A percentile compares a stretch with the other conserved stretches of the same genome.
These are phyloP conservation scores for Aspergillus olivimuriae DNA, from an alignment of 495 filamentous ascomycete genomes.

Conservation along the genomic window DNA sequence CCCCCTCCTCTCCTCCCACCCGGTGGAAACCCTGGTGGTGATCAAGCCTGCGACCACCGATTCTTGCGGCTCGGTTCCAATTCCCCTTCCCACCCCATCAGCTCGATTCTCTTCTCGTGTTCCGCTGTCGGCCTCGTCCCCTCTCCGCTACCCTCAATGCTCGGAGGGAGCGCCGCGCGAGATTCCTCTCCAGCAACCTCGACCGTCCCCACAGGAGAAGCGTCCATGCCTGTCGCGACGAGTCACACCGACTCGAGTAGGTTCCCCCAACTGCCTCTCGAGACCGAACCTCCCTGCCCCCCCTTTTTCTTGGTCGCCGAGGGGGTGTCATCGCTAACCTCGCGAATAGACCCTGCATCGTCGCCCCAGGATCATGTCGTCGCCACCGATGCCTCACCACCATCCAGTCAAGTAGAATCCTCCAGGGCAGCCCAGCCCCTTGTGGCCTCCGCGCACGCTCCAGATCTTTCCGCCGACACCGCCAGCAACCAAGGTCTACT, in stretches of 20 bases:
- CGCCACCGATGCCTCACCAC: slow-evolving; percentile 21
- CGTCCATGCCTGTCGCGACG: slow-evolving; percentile 32
- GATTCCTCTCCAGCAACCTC: slow-evolving; percentile 27
- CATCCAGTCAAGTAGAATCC: slow-evolving; percentile 20
- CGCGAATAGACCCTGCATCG: slow-evolving; percentile 24
- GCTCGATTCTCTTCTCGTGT: neutral
- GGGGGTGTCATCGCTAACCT: slow-evolving; percentile 14
- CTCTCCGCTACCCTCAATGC: slow-evolving; percentile 29
- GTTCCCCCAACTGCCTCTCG: slow-evolving; percentile 1
- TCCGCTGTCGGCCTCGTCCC: slow-evolving; percentile 9
- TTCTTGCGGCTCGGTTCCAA: neutral
- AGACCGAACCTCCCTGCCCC: neutral
- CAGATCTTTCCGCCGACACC: slow-evolving; percentile 16
- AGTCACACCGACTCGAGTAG: slow-evolving; percentile 17
- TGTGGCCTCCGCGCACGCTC: slow-evolving; percentile 11
- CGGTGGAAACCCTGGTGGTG: slow-evolving; percentile 21
- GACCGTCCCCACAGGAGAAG: slow-evolving; percentile 24
- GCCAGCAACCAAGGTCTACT: slow-evolving; percentile 53
- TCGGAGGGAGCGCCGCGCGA: slow-evolving; percentile 33
- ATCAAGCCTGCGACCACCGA: slow-evolving; percentile 6
- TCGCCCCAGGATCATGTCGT: slow-evolving; percentile 21
- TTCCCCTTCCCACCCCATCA: neutral
- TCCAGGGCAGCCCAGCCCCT: slow-evolving; percentile 18
- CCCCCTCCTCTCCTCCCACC: slow-evolving; percentile 8
- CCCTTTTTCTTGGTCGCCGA: neutral